Evolutionary conservation across 305 asterid species (phyloP), one percentile per base, ranked within the genome.

Genomic region (Andrographis paniculata): DNA sequence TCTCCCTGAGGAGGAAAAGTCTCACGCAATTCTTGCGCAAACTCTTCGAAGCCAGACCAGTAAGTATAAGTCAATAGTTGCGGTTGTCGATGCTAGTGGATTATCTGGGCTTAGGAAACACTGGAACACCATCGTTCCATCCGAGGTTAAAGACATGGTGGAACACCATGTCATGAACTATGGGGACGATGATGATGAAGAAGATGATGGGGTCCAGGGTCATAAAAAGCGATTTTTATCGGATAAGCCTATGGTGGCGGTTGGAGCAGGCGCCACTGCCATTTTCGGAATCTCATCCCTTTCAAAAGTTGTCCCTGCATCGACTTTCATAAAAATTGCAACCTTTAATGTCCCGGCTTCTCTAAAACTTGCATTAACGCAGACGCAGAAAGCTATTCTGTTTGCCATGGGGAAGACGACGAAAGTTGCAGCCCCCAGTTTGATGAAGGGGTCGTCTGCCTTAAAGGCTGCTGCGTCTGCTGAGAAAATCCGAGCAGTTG

Each of bases 231-330:
- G 76, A 52, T 60, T 74, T 22, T 58, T 83, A 52, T 58, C 84
- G 4, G 86, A 69, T 49, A 89, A 82, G 56, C 95, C 94, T 1
- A 66, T 82, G 66, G 86, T 89, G 15, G 96, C 98, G 3, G 82
- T 85, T 42, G 96, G 96, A 49, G 96, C 98, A 0, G 94, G 98
- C 39, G 98, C 96, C 42, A 80, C 96, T 1, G 96, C 96, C 15
- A 76, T 79, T 39, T 20, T 82, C 17, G 98, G 98, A 48, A 86
- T 62, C 28, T 82, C 96, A 3, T 80, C 95, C 42, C 71, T 85
- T 55, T 74, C 96, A 27, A 85, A 89, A 74, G 78, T 68, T n/a
- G 36, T 89, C 48, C 98, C 95, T 0, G 82, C 71, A 15, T 85
- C 96, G 24, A 72, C 84, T 47, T 66, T 73, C 28, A 55, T 77